phyloP scores from a whole-genome alignment of 371 early-diverging fungal genomes.

The Rhizomucor miehei region DNA sequence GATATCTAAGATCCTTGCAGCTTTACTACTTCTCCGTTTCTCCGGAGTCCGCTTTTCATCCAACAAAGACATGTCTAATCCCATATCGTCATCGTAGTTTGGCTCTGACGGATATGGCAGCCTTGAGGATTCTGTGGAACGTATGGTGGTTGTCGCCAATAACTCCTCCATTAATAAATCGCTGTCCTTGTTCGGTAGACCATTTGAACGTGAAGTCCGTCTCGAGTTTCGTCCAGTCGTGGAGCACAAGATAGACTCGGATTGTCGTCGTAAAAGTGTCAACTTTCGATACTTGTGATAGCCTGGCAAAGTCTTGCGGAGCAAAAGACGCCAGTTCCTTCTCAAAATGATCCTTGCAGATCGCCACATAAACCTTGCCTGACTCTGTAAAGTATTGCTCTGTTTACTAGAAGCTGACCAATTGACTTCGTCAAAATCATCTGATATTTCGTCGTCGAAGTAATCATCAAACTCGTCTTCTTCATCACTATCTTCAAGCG shows the following conservation, averaged over 20 bases:
- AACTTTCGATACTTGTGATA: conserved; percentile 12
- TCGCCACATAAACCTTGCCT: too few relatives aligned
- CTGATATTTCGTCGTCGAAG: conserved; percentile 7
- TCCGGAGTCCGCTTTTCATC: conserved; percentile 12
- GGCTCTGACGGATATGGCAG: conserved; percentile 1
- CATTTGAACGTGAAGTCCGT: neutral
- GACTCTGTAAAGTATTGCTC: too few relatives aligned
- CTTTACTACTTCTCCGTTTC: conserved; percentile 19
- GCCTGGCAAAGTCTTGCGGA: conserved; percentile 1
- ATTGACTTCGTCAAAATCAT: neutral
- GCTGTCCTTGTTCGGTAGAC: conserved; percentile 1
- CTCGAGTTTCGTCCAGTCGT: neutral
- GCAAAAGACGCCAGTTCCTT: too few relatives aligned
- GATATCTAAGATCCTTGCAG: conserved; percentile 31
- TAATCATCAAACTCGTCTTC: conserved; percentile 11
- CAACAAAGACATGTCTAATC: conserved; percentile 30
- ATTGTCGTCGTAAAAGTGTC: neutral
- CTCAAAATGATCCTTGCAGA: too few relatives aligned
- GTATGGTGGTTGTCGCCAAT: conserved; percentile 39
- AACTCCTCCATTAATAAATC: conserved; percentile 31
- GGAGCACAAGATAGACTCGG: neutral
- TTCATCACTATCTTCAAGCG: conserved; percentile 18
- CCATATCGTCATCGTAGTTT: conserved; percentile 36
- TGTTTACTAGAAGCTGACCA: too few relatives aligned
- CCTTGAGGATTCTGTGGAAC: conserved; percentile 12